Conservation (phyloP, 495 filamentous ascomycete genomes). For the Neurospora sp. region DNA sequence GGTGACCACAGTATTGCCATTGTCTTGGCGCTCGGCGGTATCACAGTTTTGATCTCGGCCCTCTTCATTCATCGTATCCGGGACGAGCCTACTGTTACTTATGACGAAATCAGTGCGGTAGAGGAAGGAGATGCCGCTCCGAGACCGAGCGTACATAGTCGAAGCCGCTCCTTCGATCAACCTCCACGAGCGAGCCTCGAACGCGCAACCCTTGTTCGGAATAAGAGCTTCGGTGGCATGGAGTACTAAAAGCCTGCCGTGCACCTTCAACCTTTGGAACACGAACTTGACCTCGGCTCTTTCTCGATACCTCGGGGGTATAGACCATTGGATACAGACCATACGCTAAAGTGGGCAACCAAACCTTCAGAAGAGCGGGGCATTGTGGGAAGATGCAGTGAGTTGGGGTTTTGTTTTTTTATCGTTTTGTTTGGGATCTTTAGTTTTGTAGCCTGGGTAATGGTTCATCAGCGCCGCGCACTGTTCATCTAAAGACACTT, state of each 20-base stretch:
- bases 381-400: neutral
- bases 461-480: neutral
- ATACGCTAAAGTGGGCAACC: neutral
- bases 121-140: constrained; percentile 29
- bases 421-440: neutral
- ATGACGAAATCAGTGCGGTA: constrained; percentile 25
- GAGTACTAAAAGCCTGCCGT: constrained; percentile 26
- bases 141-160: constrained; percentile 17
- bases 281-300: neutral
- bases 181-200: constrained; percentile 31
- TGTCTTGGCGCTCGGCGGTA: constrained; percentile 70
- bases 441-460: neutral
- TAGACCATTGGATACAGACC: neutral
- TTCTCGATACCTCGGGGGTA: neutral
- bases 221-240: constrained; percentile 34
- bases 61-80: constrained; percentile 46
- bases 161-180: constrained; percentile 19
- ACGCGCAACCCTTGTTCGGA: constrained; percentile 32
- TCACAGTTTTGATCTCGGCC: constrained; percentile 68
- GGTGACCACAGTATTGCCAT: constrained; percentile 82
- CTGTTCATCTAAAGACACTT: neutral
- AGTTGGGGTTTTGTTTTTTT: neutral
- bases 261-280: neutral
- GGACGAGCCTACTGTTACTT: constrained; percentile 29
- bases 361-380: neutral